Percentiles rank a stretch among this genome's conserved stretches.
Evolutionary conservation across 2,329 filamentous ascomycete genomes (phyloP).

Genomic region (Trichothecium roseum): DNA sequence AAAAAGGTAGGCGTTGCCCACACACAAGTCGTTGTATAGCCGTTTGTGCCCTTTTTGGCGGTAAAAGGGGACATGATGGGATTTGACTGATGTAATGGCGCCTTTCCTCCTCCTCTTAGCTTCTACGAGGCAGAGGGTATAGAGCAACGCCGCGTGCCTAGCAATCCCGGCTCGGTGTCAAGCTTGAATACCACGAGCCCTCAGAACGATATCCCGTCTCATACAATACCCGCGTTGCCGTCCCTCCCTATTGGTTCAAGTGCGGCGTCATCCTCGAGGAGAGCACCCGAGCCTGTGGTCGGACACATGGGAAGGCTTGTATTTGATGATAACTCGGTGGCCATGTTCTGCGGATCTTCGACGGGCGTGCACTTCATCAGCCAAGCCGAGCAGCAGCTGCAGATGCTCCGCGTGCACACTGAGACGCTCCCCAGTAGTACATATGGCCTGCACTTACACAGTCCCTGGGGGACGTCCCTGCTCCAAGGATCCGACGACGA

Average conservation of each 20-base stretch:
- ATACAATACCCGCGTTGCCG: no score
- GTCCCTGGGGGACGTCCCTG: slow-evolving; percentile 8
- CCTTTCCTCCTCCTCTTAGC: not conserved
- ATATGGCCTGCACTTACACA: slow-evolving; percentile 12
- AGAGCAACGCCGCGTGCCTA: not conserved
- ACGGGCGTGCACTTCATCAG: slow-evolving; percentile 16
- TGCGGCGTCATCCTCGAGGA: not conserved
- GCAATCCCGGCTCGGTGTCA: no score
- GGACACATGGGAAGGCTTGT: slow-evolving; percentile 16
- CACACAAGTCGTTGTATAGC: no score
- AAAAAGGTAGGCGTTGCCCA: no score
- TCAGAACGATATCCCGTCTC: not conserved
- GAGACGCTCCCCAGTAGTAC: slow-evolving; percentile 13
- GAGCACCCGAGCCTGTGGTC: slow-evolving; percentile 10
- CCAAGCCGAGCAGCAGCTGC: slow-evolving; percentile 14
- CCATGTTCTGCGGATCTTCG: slow-evolving; percentile 14
- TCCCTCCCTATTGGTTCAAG: no score
- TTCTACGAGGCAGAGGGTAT: slow-evolving; percentile 1
- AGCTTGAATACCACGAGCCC: not conserved
- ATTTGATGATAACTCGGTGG: slow-evolving; percentile 9
- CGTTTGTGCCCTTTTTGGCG: not conserved
- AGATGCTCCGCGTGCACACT: slow-evolving; percentile 11
- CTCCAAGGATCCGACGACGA: not conserved
- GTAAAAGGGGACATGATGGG: not conserved
- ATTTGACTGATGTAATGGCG: no score